Conservation (phyloP, 78 protist species). For the Ministeria vibrans region DNA sequence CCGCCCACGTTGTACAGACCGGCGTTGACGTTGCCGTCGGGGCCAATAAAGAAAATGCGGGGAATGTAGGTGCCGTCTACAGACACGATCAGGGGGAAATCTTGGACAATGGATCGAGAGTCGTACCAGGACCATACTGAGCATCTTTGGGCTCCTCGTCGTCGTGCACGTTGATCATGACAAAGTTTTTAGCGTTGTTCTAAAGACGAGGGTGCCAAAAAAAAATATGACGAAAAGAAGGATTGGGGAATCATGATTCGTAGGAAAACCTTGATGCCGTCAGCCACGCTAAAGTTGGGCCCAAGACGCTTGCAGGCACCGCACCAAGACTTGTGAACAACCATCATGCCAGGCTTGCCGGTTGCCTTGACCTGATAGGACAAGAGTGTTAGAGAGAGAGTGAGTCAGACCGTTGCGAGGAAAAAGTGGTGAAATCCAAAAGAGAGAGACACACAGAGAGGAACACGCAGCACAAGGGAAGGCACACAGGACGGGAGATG, state of each 20-base stretch:
- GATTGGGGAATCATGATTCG: too few relatives aligned
- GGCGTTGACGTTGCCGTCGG: background rate
- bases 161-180: conserved; percentile 12
- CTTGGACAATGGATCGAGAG: background rate
- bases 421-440: too few relatives aligned
- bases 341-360: conserved; percentile 13
- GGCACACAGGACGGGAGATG: too few relatives aligned
- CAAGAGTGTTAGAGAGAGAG: too few relatives aligned
- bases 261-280: too few relatives aligned
- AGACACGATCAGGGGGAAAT: too few relatives aligned
- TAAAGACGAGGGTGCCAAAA: too few relatives aligned
- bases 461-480: too few relatives aligned
- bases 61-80: conserved; percentile 25
- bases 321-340: conserved; percentile 22
- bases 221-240: too few relatives aligned
- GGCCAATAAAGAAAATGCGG: conserved; percentile 8
- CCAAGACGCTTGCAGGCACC: conserved; percentile 22
- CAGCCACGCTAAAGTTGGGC: background rate
- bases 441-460: too few relatives aligned
- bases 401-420: too few relatives aligned
- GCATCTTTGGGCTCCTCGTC: conserved; percentile 5
- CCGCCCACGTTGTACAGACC: background rate
- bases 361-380: background rate
- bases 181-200: conserved; percentile 2
- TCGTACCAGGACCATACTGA: background rate